Evolutionary conservation across 1,284 basidiomycete genomes (phyloP).

Genomic region (Bjerkandera adusta): DNA sequence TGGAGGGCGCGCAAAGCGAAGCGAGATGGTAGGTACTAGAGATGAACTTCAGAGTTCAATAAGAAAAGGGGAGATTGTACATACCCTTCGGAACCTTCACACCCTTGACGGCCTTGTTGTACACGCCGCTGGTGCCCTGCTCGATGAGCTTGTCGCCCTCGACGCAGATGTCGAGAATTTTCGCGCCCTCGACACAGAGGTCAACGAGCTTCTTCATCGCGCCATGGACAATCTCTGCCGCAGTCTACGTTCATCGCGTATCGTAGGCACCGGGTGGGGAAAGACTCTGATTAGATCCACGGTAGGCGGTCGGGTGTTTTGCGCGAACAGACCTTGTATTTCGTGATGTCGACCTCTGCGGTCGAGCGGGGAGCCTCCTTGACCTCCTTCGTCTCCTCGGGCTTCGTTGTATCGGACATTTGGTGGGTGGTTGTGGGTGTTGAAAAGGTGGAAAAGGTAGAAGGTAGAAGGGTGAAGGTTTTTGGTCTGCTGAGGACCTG

Average conservation of each 20-base stretch:
- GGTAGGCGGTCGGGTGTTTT: background rate
- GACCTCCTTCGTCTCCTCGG: conserved; percentile 16
- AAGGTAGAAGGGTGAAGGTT: too few species aligned
- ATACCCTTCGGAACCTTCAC: conserved; percentile 85
- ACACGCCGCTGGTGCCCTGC: conserved; percentile 81
- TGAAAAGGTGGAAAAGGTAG: too few species aligned
- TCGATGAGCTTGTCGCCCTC: conserved; percentile 93
- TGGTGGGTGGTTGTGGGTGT: too few species aligned
- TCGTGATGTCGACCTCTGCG: conserved; percentile 73
- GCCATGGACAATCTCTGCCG: conserved; percentile 86
- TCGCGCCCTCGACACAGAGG: conserved; percentile 77
- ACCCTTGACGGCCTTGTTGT: conserved; percentile 88
- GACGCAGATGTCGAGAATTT: conserved; percentile 87
- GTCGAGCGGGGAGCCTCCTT: conserved; percentile 44
- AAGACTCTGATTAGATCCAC: conserved; percentile 12
- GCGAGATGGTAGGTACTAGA: background rate
- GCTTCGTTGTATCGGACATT: conserved; percentile 15
- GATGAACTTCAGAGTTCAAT: background rate
- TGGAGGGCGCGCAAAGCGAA: conserved; percentile 2
- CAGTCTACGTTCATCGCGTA: conserved; percentile 52
- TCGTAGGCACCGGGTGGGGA: conserved; percentile 1
- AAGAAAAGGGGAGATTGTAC: conserved; percentile 26
- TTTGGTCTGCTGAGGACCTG: too few species aligned
- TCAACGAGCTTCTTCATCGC: conserved; percentile 87
- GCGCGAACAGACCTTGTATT: conserved; percentile 67